phyloP scores from a whole-genome alignment of 2,329 filamentous ascomycete genomes.

The Alternaria sp. region DNA sequence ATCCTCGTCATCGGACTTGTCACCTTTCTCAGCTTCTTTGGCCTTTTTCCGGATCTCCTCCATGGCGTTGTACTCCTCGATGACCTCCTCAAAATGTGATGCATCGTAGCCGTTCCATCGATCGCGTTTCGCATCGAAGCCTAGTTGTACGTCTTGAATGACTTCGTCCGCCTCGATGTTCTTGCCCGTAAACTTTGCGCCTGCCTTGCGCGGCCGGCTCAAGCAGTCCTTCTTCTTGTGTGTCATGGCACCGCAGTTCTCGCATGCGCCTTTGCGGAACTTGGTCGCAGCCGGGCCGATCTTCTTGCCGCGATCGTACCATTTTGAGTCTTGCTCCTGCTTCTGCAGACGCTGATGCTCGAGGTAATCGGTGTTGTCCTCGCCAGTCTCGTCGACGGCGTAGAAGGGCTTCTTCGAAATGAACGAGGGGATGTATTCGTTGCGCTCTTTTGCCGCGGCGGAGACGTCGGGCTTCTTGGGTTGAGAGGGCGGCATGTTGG shows the following conservation, averaged over 20 bases:
- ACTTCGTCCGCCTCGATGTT: constrained; percentile 94
- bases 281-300: constrained; percentile 89
- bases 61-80: constrained; percentile 86
- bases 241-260: constrained; percentile 97
- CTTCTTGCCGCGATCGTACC: constrained; percentile 91
- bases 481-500: constrained; percentile 55
- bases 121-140: constrained; percentile 97
- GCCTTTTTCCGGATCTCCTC: constrained; percentile 71
- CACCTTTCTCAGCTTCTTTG: constrained; percentile 46
- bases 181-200: constrained; percentile 88
- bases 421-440: constrained; percentile 97
- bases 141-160: constrained; percentile 82
- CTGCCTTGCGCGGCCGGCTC: constrained; percentile 83
- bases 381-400: constrained; percentile 74
- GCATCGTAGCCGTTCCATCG: constrained; percentile 98
- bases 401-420: constrained; percentile 99
- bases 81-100: constrained; percentile 82
- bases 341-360: constrained; percentile 91
- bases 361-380: constrained; percentile 79
- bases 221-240: constrained; percentile 96
- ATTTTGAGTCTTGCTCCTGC: constrained; percentile 74
- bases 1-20: constrained; percentile 55
- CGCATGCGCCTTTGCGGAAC: constrained; percentile 96
- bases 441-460: constrained; percentile 78
- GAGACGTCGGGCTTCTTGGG: constrained; percentile 60